Evolutionary conservation across 2,329 filamentous ascomycete species (phyloP).

Genomic region (Microdochium nivale): DNA sequence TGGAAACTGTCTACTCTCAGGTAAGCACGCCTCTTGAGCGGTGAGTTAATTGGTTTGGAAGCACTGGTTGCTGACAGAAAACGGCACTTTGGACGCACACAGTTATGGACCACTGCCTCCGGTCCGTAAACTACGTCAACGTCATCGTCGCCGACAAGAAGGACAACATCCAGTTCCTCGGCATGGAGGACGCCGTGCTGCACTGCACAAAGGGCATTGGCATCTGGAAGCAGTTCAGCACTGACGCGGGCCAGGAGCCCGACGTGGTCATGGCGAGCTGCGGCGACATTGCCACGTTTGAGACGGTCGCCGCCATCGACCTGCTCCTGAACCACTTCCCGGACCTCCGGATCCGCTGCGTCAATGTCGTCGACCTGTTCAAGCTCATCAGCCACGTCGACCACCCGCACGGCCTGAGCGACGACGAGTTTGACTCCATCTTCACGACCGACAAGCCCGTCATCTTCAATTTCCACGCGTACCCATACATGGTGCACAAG

Average conservation of each 20-base stretch:
- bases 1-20: slow-evolving; percentile 65
- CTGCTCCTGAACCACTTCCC: slow-evolving; percentile 65
- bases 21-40: slow-evolving; percentile 2
- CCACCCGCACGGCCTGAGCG: slow-evolving; percentile 65
- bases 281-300: slow-evolving; percentile 66
- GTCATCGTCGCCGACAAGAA: slow-evolving; percentile 76
- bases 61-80: background rate
- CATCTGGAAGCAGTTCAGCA: slow-evolving; percentile 71
- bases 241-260: slow-evolving; percentile 58
- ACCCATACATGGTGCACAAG: slow-evolving; percentile 72
- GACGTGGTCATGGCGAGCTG: slow-evolving; percentile 71
- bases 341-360: slow-evolving; percentile 65
- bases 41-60: background rate
- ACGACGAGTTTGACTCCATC: slow-evolving; percentile 56
- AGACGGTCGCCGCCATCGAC: slow-evolving; percentile 66
- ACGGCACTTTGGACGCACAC: no score
- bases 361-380: slow-evolving; percentile 76
- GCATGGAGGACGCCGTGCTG: slow-evolving; percentile 61
- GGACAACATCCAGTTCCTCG: slow-evolving; percentile 67
- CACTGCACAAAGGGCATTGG: slow-evolving; percentile 74
- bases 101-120: slow-evolving; percentile 68
- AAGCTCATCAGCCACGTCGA: slow-evolving; percentile 62
- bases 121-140: slow-evolving; percentile 70
- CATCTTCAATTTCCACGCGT: slow-evolving; percentile 80
- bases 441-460: slow-evolving; percentile 67